A percentile compares a stretch with the other conserved stretches of the same genome.
These are phyloP conservation scores for Rhodotorula kratochvilovae DNA, from an alignment of 768 basidiomycete genomes.

Conservation along the genomic window DNA sequence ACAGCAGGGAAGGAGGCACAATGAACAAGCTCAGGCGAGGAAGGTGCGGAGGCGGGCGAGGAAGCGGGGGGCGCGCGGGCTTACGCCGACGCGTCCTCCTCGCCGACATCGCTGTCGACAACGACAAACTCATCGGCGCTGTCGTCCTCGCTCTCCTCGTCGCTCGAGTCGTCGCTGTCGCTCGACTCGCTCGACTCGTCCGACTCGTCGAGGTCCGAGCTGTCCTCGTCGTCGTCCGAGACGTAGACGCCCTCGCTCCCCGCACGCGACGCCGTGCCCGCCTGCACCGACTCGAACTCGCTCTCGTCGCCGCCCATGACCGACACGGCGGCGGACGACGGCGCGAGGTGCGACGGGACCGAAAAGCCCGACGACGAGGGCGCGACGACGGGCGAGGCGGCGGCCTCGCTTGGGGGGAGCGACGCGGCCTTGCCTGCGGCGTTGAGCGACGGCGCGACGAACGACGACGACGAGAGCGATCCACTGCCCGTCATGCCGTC, in stretches of 20 bases:
- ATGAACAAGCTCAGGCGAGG: background rate
- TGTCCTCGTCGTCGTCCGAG: slow-evolving; percentile 4
- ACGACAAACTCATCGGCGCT: slow-evolving; percentile 32
- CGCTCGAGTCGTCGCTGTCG: slow-evolving; percentile 8
- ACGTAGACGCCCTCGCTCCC: slow-evolving; percentile 6
- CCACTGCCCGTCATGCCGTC: background rate
- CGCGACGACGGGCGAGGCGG: background rate
- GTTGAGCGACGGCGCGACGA: slow-evolving; percentile 22
- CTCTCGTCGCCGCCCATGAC: background rate
- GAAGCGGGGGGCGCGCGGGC: background rate
- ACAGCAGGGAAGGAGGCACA: background rate
- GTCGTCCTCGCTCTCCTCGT: slow-evolving; percentile 11
- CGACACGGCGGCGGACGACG: background rate
- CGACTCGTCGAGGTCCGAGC: background rate
- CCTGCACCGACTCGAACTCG: slow-evolving; percentile 28
- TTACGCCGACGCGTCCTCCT: background rate
- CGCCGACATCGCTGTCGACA: slow-evolving; percentile 3
- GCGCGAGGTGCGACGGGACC: slow-evolving; percentile 1
- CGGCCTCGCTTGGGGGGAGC: background rate
- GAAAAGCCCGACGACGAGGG: slow-evolving; percentile 13
- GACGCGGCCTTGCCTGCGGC: slow-evolving; percentile 18
- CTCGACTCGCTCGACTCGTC: background rate
- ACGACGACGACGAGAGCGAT: slow-evolving; percentile 5
- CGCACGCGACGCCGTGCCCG: background rate
- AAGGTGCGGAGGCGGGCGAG: background rate